These are phyloP conservation scores for Yamadazyma blattariae DNA, from an alignment of 1,139 yeast species.

Conservation along the genomic window DNA sequence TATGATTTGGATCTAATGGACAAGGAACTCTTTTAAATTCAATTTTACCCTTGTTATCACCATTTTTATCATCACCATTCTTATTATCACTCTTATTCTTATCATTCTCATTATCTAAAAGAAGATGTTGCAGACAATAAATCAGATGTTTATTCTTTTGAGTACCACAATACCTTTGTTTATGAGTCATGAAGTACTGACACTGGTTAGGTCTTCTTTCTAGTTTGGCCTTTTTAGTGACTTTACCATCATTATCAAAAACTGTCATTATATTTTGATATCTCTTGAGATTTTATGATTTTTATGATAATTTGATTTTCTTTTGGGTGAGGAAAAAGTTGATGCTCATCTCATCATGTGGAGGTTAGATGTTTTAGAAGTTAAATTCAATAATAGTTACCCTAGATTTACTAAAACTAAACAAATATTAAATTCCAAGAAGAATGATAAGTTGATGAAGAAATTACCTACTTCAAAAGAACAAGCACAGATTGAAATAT, in stretches of 20 bases:
- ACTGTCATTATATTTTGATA: no score
- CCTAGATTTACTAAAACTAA: constrained; percentile 58
- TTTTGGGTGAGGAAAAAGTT: background rate
- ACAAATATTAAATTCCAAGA: constrained; percentile 46
- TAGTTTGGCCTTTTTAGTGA: constrained; percentile 8
- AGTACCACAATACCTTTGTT: constrained; percentile 59
- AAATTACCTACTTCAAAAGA: constrained; percentile 34
- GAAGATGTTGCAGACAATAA: constrained; percentile 65
- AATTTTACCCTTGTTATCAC: constrained; percentile 15
- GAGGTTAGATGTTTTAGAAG: constrained; percentile 52
- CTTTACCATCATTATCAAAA: no score
- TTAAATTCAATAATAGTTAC: constrained; percentile 37
- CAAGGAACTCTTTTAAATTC: constrained; percentile 55
- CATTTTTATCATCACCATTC: no score
- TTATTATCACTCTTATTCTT: no score
- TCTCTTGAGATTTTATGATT: no score
- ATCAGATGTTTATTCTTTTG: constrained; percentile 48
- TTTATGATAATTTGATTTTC: no score
- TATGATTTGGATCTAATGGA: constrained; percentile 74
- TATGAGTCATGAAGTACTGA: constrained; percentile 43
- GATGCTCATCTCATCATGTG: constrained; percentile 30
- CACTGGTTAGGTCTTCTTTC: constrained; percentile 27
- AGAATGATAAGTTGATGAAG: constrained; percentile 42
- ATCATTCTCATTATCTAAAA: background rate
- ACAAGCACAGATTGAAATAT: constrained; percentile 44